Conservation (phyloP, 768 basidiomycete genomes). For the Boletus bicolor region DNA sequence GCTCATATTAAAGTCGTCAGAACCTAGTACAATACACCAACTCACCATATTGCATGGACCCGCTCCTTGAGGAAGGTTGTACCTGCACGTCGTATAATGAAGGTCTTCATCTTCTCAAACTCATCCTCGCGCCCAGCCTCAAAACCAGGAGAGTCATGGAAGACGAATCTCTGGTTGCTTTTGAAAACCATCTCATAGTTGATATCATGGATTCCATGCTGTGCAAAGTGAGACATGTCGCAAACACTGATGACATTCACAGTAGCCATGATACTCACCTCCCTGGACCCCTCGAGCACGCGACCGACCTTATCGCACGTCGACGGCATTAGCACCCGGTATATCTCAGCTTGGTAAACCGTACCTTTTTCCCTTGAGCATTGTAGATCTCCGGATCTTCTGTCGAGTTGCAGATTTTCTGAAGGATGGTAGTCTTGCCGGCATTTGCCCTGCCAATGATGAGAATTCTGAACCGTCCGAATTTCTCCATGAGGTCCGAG, state of each 20-base stretch:
- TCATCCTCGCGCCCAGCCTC: background rate
- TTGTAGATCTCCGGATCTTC: background rate
- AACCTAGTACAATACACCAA: background rate
- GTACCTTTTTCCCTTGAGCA: background rate
- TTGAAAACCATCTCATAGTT: background rate
- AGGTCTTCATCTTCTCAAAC: background rate
- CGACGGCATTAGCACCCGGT: too few relatives aligned
- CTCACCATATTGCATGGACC: background rate
- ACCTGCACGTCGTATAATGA: background rate
- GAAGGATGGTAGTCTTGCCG: background rate
- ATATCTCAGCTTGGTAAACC: background rate
- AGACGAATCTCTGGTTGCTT: background rate
- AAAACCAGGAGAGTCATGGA: background rate
- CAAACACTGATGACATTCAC: too few relatives aligned
- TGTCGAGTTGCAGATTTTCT: background rate
- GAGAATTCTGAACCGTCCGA: background rate
- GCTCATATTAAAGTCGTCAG: background rate
- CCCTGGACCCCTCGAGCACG: background rate
- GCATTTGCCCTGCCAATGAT: background rate
- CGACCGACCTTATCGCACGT: background rate
- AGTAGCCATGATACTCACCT: background rate
- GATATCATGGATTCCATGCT: background rate
- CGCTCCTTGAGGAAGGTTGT: background rate
- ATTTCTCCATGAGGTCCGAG: background rate
- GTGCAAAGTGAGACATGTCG: too few relatives aligned